Base-by-base conservation (phyloP, 2,329 filamentous ascomycete species). In the Alternaria triticina region DNA sequence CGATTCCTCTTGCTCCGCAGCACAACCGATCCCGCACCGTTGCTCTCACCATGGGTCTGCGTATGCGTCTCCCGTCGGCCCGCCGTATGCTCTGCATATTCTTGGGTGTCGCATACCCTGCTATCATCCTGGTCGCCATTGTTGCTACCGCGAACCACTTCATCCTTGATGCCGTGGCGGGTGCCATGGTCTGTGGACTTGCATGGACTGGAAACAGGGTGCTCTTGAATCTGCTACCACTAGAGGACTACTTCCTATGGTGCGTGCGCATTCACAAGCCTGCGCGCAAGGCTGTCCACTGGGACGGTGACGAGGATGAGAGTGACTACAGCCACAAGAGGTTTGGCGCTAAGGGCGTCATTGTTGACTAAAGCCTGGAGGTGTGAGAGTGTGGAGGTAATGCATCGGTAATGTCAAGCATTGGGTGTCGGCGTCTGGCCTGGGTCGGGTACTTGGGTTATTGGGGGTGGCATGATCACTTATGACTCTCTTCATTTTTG, bases 121-220 rank as follows among this genome's bases (percentile, higher is more conserved):
- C 85, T 6, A 82, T 86, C 25, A 92, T 93, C 64, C 79, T 92
- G 6, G 83, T 87, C 9, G 90, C 89, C 25, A 92, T 92, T 67
- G 84, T 92, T 23, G 87, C 90, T 4, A 92, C 90, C 0, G 90
- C 90, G 49, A 92, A 92, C 75, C 90, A 92, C 77, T 88, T 91
- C 75, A 84, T 92, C 51, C 85, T 92, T 7, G 90, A 92, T 74
- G 90, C 90, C 0, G 85, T 91, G 2, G 90, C 89, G 0, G 90
- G 90, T 13, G 87, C 89, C 6, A 72, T 86, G 30, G 89, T 92
- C 4, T 92, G 90, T 70, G 82, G 82, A 4, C 66, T 91, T 6
- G 89, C 89, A 1, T 92, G 90, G 90, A 79, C 74, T 13, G 82
- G 82, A 5, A 87, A 88, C 64, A 63, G 73, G 0, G 72, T 86